Evolutionary conservation across 208 protist species (phyloP).

Genomic region (Acanthamoeba polyphaga): DNA sequence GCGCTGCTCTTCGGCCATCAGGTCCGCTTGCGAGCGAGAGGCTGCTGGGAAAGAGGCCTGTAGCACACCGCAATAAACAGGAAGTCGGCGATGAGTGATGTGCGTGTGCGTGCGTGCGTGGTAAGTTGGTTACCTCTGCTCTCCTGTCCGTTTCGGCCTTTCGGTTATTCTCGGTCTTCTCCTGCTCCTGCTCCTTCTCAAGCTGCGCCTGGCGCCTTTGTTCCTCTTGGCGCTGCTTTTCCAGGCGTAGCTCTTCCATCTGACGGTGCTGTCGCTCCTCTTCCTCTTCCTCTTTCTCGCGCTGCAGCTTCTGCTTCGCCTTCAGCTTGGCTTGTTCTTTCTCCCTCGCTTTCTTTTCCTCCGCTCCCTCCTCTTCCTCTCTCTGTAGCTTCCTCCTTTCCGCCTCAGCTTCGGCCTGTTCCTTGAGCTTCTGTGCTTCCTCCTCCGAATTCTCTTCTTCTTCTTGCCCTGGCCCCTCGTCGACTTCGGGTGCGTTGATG

Average conservation of each 20-base stretch:
- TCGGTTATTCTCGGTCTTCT: neutral
- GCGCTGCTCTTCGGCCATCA: conserved; percentile 4
- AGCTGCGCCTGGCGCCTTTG: neutral
- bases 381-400: neutral
- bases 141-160: neutral
- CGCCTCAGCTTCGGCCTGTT: neutral
- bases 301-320: neutral
- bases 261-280: neutral
- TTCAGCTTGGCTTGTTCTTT: neutral
- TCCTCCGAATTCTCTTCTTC: too few species aligned
- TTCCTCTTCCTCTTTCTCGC: neutral
- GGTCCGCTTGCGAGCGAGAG: neutral
- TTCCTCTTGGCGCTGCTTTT: neutral
- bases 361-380: neutral
- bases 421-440: neutral
- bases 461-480: too few species aligned
- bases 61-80: neutral
- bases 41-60: conserved; percentile 1
- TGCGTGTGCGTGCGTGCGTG: neutral
- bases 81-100: neutral
- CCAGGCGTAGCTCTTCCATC: neutral
- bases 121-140: neutral
- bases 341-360: neutral
- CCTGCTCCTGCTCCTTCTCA: neutral
- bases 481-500: too few species aligned